Evolutionary conservation across 2,329 filamentous ascomycete species (phyloP).

Genomic region (Zopfia rhizophila): DNA sequence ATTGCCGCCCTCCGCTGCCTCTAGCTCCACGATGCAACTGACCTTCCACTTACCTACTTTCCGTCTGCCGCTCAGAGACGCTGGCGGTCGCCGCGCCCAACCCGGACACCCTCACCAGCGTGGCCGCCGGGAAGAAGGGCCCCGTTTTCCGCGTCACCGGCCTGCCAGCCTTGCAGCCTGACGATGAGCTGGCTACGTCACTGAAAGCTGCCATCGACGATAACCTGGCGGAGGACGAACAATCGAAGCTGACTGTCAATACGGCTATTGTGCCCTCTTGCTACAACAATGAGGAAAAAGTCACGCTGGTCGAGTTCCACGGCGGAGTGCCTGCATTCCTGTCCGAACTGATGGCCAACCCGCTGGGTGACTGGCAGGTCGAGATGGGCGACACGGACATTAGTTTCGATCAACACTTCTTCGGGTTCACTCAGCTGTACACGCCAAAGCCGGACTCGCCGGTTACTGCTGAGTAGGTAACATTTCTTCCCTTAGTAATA

Average conservation of each 20-base stretch:
- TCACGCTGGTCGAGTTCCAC: slow-evolving; percentile 20
- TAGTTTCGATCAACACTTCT: slow-evolving; percentile 35
- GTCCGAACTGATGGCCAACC: slow-evolving; percentile 11
- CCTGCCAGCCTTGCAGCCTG: slow-evolving; percentile 18
- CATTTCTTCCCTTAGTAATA: too few relatives aligned
- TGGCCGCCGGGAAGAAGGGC: slow-evolving; percentile 12
- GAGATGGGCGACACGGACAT: slow-evolving; percentile 19
- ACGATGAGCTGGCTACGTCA: slow-evolving; percentile 15
- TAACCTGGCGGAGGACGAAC: slow-evolving; percentile 10
- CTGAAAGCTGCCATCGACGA: slow-evolving; percentile 20
- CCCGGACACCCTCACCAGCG: slow-evolving; percentile 1
- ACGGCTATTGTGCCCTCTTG: slow-evolving; percentile 18
- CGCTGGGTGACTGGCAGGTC: slow-evolving; percentile 14
- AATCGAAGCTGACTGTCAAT: slow-evolving; percentile 7
- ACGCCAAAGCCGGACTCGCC: slow-evolving; percentile 11
- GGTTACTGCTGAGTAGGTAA: slow-evolving; percentile 17
- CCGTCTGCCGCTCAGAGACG: slow-evolving; percentile 1
- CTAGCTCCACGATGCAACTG: too few relatives aligned
- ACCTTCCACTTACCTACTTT: background rate
- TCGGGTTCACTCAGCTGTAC: slow-evolving; percentile 41
- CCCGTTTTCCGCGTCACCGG: slow-evolving; percentile 23
- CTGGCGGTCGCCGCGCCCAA: too few relatives aligned
- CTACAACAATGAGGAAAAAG: slow-evolving; percentile 15
- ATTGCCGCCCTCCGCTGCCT: background rate
- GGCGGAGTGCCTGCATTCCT: slow-evolving; percentile 16